Conservation (phyloP, 495 filamentous ascomycete species). For the Geoglossum glabrum region DNA sequence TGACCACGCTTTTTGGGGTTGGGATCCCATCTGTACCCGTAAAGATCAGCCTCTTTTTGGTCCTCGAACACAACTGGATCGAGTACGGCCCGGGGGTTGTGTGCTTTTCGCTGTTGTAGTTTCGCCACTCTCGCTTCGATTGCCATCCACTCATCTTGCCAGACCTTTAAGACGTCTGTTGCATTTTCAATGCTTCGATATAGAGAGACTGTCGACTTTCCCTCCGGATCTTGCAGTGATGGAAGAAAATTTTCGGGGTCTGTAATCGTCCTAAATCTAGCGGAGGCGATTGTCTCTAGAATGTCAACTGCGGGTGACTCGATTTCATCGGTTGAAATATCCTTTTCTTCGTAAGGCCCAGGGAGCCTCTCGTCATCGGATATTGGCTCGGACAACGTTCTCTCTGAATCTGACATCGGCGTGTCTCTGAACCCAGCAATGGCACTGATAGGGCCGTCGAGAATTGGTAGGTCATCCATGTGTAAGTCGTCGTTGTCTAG, state of each 20-base stretch:
- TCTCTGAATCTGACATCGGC: background rate
- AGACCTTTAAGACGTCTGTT: background rate
- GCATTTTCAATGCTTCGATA: background rate
- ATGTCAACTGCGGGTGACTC: background rate
- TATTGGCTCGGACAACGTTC: background rate
- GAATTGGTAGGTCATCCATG: background rate
- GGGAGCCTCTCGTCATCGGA: background rate
- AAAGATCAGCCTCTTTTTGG: slow-evolving; percentile 4
- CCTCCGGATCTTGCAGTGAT: background rate
- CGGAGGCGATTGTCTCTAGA: background rate
- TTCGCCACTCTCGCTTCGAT: background rate
- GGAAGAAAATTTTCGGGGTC: background rate
- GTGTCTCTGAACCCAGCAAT: background rate
- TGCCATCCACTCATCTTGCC: slow-evolving; percentile 1
- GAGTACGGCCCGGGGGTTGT: background rate
- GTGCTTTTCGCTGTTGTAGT: background rate
- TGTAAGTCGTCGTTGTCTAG: background rate
- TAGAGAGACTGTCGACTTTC: background rate
- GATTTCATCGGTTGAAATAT: background rate
- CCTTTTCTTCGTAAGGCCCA: background rate
- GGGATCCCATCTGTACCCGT: slow-evolving; percentile 5
- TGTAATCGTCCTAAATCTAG: background rate
- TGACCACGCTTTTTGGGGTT: background rate
- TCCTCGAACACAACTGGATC: slow-evolving; percentile 2
- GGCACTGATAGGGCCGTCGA: background rate